phyloP scores from a whole-genome alignment of 2,329 filamentous ascomycete species.

The Proliferodiscus dingleyae region DNA sequence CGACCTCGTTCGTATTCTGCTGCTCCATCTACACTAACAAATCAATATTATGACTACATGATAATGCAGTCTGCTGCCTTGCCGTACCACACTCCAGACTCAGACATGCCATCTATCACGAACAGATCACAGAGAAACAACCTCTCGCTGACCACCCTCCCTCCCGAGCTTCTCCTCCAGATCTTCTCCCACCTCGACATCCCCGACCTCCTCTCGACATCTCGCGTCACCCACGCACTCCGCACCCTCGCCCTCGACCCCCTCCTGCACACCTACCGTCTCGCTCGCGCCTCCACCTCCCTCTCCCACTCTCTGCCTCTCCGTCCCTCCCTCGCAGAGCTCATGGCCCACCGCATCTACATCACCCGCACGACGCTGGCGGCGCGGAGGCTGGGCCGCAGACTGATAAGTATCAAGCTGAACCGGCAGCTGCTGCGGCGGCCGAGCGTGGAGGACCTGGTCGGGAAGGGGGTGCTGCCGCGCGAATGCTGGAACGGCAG shows the following conservation, averaged over 20 bases:
- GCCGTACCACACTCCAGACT: no score
- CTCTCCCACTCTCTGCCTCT: conserved; percentile 53
- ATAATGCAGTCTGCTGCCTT: no score
- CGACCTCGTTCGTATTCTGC: no score
- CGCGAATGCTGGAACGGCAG: conserved; percentile 50
- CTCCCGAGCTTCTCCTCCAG: conserved; percentile 38
- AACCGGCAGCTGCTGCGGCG: conserved; percentile 56
- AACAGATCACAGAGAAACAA: neutral
- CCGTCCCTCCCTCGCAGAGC: conserved; percentile 55
- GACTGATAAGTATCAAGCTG: conserved; percentile 59
- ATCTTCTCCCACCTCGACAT: conserved; percentile 41
- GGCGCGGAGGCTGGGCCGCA: conserved; percentile 58
- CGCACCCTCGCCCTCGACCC: conserved; percentile 58
- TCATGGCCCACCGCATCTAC: conserved; percentile 61
- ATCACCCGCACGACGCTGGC: conserved; percentile 61
- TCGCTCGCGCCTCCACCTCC: conserved; percentile 49
- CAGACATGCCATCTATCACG: no score
- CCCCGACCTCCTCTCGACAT: conserved; percentile 39
- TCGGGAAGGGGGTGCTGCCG: conserved; percentile 60
- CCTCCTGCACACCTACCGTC: conserved; percentile 58
- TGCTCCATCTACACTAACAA: no score
- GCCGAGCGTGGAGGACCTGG: conserved; percentile 55
- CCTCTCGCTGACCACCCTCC: conserved; percentile 14
- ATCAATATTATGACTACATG: no score
- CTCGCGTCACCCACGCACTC: conserved; percentile 46